Percentiles rank a stretch among this genome's conserved stretches.
These are phyloP conservation scores for Sporothrix protearum DNA, from an alignment of 2,329 filamentous ascomycete species.

Conservation along the genomic window DNA sequence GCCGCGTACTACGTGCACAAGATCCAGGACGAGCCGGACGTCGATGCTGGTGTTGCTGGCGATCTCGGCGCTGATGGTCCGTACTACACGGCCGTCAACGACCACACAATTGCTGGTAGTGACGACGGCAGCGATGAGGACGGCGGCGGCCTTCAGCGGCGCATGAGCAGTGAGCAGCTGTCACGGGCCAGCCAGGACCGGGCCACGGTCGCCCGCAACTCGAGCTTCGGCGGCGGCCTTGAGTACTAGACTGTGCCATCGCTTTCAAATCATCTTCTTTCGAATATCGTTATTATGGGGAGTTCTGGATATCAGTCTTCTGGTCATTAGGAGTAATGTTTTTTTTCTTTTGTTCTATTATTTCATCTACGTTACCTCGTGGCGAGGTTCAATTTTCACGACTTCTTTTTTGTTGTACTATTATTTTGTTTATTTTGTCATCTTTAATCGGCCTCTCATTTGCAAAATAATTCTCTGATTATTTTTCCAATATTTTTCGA, in stretches of 20 bases:
- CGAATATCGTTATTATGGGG: neutral
- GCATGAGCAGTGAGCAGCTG: constrained; percentile 42
- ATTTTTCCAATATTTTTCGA: too few species aligned
- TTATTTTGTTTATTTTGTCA: neutral
- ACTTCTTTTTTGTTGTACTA: neutral
- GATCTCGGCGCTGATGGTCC: constrained; percentile 45
- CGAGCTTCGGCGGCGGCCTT: constrained; percentile 46
- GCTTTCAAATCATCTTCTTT: neutral
- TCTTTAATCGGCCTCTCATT: neutral
- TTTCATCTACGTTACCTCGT: neutral
- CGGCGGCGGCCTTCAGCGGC: constrained; percentile 34
- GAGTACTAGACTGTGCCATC: constrained; percentile 40
- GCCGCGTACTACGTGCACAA: constrained; percentile 70
- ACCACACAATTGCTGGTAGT: neutral
- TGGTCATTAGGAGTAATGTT: neutral
- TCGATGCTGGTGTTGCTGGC: constrained; percentile 46
- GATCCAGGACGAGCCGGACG: constrained; percentile 58
- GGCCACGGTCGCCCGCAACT: constrained; percentile 47
- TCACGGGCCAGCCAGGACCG: constrained; percentile 45
- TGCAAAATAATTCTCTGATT: neutral
- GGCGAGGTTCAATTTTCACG: neutral
- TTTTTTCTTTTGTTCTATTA: neutral
- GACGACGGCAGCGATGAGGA: constrained; percentile 21
- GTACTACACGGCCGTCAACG: constrained; percentile 18
- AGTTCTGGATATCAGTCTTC: neutral